These are phyloP conservation scores for Yamadazyma friedrichii DNA, from an alignment of 1,139 yeast genomes.

Conservation along the genomic window DNA sequence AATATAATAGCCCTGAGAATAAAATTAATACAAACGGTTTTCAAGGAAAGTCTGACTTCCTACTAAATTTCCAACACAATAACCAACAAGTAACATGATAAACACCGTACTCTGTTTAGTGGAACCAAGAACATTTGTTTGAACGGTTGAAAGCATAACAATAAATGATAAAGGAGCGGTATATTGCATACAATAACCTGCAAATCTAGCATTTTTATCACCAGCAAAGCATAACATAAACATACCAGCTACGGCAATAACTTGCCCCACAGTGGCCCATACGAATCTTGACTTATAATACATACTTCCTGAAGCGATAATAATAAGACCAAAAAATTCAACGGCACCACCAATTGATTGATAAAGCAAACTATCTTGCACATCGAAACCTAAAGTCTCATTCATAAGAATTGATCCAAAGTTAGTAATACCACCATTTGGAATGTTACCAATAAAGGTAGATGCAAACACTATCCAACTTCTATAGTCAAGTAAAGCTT, in stretches of 20 bases:
- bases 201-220: conserved; percentile 33
- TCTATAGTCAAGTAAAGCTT: conserved; percentile 48
- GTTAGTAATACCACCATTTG: conserved; percentile 40
- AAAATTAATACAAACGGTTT: conserved; percentile 1
- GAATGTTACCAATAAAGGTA: conserved; percentile 28
- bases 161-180: conserved; percentile 43
- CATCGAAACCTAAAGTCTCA: conserved; percentile 41
- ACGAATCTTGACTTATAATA: conserved; percentile 36
- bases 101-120: conserved; percentile 64
- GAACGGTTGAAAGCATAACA: conserved; percentile 46
- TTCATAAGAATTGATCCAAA: conserved; percentile 46
- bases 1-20: too few species aligned
- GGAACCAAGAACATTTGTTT: conserved; percentile 68
- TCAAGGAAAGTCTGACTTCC: conserved; percentile 70
- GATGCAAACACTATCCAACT: conserved; percentile 41
- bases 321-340: conserved; percentile 42
- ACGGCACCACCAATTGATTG: conserved; percentile 39
- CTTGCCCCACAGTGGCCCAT: conserved; percentile 42
- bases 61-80: conserved; percentile 65
- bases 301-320: conserved; percentile 26
- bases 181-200: conserved; percentile 35
- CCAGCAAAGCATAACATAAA: conserved; percentile 51
- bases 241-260: conserved; percentile 35
- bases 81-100: conserved; percentile 60
- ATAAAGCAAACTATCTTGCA: conserved; percentile 27